Evolutionary conservation across 208 protist genomes (phyloP).

Genomic region (Ichthyophonus hoferi): DNA sequence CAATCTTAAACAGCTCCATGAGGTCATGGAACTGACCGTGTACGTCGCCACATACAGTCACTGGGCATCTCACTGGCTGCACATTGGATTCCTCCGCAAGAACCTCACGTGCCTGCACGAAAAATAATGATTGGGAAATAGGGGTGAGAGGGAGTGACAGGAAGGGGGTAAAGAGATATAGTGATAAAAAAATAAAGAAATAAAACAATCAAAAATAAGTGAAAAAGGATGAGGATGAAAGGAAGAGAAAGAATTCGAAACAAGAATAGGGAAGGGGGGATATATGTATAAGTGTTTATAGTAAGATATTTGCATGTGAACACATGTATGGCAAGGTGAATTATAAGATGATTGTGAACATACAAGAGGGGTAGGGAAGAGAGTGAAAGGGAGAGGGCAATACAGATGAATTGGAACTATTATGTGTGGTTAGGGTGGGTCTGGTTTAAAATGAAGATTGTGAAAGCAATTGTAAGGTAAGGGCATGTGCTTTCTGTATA

Average conservation of each 20-base stretch:
- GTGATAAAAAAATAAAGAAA: constrained; percentile 21
- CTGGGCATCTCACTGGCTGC: constrained; percentile 82
- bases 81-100: constrained; percentile 84
- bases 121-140: not conserved
- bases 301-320: too few relatives aligned
- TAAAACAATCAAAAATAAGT: not conserved
- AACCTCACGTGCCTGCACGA: constrained; percentile 67
- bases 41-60: constrained; percentile 97
- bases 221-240: too few relatives aligned
- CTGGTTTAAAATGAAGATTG: too few relatives aligned
- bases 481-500: too few relatives aligned
- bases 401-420: too few relatives aligned
- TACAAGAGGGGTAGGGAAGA: too few relatives aligned
- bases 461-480: too few relatives aligned
- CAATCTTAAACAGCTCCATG: constrained; percentile 87
- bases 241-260: constrained; percentile 22
- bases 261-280: not conserved
- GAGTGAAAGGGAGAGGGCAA: too few relatives aligned
- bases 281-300: too few relatives aligned
- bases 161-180: not conserved
- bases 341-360: too few relatives aligned
- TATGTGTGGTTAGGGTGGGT: too few relatives aligned
- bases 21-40: constrained; percentile 95
- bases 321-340: too few relatives aligned
- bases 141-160: not conserved